Evolutionary conservation across 345 rosid species (phyloP).

Genomic region (Nasturtium officinale): DNA sequence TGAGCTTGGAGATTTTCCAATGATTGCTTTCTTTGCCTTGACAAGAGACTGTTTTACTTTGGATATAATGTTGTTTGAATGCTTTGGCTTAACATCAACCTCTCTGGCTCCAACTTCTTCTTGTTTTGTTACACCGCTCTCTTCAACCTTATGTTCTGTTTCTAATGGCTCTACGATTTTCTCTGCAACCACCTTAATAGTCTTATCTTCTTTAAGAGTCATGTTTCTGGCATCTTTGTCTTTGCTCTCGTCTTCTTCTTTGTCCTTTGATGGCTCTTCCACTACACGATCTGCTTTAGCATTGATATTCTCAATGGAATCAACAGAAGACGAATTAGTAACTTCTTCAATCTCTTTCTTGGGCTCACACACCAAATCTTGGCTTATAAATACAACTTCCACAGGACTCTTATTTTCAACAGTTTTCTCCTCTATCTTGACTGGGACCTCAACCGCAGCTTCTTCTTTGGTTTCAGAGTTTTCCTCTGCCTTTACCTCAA

Average conservation of each 20-base stretch:
- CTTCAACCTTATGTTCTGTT: slow-evolving; percentile 23
- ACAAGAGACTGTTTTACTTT: slow-evolving; percentile 59
- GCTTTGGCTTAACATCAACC: slow-evolving; percentile 48
- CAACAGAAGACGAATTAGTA: background rate
- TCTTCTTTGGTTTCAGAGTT: background rate
- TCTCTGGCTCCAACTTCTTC: slow-evolving; percentile 43
- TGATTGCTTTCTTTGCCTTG: slow-evolving; percentile 61
- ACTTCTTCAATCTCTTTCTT: background rate
- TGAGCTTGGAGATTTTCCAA: slow-evolving; percentile 53
- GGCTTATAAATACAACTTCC: slow-evolving; percentile 3
- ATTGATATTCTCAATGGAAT: slow-evolving; percentile 1
- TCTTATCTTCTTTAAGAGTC: background rate
- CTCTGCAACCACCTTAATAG: background rate
- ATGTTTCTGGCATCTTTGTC: background rate
- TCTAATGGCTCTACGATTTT: slow-evolving; percentile 19
- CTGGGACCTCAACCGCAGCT: background rate
- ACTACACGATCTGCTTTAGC: background rate
- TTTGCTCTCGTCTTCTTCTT: background rate
- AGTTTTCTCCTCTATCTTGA: background rate
- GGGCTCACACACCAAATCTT: slow-evolving; percentile 11
- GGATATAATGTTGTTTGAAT: slow-evolving; percentile 52
- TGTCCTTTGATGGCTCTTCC: slow-evolving; percentile 6
- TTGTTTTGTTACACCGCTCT: slow-evolving; percentile 12
- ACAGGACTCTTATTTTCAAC: background rate
- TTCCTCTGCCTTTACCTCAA: background rate